Percentiles rank a stretch among this genome's conserved stretches.
Evolutionary conservation across 2,329 filamentous ascomycete genomes (phyloP).

Genomic region (Aureobasidium sp.): DNA sequence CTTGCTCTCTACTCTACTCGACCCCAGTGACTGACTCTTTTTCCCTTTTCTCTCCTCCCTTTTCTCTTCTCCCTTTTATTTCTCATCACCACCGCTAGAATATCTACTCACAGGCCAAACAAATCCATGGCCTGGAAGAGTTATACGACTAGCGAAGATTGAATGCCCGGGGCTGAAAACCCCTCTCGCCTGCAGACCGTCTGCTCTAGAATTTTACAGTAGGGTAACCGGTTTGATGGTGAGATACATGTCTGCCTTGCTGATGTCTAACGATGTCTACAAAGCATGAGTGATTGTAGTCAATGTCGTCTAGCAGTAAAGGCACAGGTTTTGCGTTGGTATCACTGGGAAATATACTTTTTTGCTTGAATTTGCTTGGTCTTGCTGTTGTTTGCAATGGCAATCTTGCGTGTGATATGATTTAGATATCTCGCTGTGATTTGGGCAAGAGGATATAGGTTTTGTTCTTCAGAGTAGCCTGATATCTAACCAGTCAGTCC

Average conservation of each 20-base stretch:
- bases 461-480: no score
- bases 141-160: slow-evolving; percentile 91
- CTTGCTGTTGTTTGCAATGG: background rate
- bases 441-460: no score
- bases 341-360: background rate
- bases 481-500: no score
- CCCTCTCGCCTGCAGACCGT: slow-evolving; percentile 76
- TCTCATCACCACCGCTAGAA: slow-evolving; percentile 53
- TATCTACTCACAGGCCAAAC: slow-evolving; percentile 76
- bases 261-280: slow-evolving; percentile 6
- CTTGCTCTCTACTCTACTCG: background rate
- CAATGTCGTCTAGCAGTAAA: background rate
- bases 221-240: slow-evolving; percentile 76
- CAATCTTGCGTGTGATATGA: no score
- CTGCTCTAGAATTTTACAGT: slow-evolving; percentile 44
- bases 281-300: background rate
- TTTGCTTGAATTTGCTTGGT: no score
- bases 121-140: slow-evolving; percentile 63
- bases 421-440: no score
- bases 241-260: slow-evolving; percentile 53
- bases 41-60: no score
- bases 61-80: background rate
- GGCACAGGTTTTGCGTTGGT: background rate
- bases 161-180: slow-evolving; percentile 45
- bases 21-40: background rate